Evolutionary conservation across 2,329 filamentous ascomycete genomes (phyloP).

Genomic region (Neopestalotiopsis sp.): DNA sequence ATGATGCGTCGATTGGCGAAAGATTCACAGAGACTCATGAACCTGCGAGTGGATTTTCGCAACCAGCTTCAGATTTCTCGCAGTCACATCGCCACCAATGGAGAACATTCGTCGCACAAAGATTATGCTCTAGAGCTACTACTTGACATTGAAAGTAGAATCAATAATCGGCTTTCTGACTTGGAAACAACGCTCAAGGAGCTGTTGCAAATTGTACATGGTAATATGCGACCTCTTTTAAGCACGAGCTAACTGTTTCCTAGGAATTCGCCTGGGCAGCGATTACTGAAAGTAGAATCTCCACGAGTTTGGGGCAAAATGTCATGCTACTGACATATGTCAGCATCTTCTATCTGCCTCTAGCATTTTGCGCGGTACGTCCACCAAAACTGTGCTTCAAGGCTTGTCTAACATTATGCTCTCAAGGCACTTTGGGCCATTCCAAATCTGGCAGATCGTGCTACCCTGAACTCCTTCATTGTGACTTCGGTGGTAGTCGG

Average conservation of each 20-base stretch:
- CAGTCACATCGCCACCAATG: too few species aligned
- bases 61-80: background rate
- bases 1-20: constrained; percentile 6
- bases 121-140: background rate
- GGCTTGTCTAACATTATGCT: background rate
- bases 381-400: background rate
- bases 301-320: background rate
- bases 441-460: background rate
- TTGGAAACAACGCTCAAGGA: constrained; percentile 1
- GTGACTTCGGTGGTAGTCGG: background rate
- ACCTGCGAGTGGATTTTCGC: background rate
- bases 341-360: constrained; percentile 8
- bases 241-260: background rate
- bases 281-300: constrained; percentile 7
- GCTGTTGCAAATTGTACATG: background rate
- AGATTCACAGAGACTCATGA: background rate
- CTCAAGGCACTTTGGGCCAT: background rate
- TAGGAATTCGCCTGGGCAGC: constrained; percentile 5
- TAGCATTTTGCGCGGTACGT: constrained; percentile 3
- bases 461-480: background rate
- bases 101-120: background rate
- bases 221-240: background rate
- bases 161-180: background rate
- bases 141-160: background rate
- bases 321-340: constrained; percentile 5